Conservation (phyloP, 257 asterid species). For the Solanum pimpinellifolium region DNA sequence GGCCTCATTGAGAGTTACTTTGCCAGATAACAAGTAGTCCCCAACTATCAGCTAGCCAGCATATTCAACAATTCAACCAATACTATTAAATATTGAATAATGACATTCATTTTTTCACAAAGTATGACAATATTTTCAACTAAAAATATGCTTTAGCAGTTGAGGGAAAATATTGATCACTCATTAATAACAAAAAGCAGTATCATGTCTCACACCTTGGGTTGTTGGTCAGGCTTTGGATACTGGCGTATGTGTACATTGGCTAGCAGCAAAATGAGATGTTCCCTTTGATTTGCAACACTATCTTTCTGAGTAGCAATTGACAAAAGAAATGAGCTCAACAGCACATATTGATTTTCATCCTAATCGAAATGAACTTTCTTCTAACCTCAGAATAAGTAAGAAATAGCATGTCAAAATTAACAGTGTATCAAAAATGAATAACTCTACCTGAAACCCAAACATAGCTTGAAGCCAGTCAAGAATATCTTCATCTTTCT, state of each 20-base stretch:
- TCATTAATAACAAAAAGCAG: not conserved
- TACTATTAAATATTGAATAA: not conserved
- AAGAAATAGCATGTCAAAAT: not conserved
- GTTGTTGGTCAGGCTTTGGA: conserved; percentile 98
- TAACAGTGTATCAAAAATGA: not conserved
- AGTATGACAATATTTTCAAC: not conserved
- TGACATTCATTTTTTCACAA: not conserved
- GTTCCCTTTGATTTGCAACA: conserved; percentile 97
- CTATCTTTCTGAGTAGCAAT: conserved; percentile 70
- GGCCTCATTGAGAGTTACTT: not conserved
- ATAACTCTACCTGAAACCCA: conserved; percentile 75
- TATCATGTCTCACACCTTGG: conserved; percentile 50
- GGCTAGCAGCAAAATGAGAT: conserved; percentile 91
- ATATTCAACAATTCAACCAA: not conserved
- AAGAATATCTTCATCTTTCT: conserved; percentile 95
- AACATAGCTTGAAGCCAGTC: conserved; percentile 99
- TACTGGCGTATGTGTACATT: conserved; percentile 94
- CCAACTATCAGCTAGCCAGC: not conserved
- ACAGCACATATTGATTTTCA: not conserved
- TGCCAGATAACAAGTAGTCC: not conserved
- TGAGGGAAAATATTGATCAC: not conserved
- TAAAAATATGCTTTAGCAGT: not conserved
- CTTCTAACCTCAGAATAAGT: not conserved
- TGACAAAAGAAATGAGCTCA: not conserved
- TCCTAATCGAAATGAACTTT: not conserved